Base-by-base conservation (phyloP, 2,329 filamentous ascomycete species). In the Berkeleyomyces basicola region DNA sequence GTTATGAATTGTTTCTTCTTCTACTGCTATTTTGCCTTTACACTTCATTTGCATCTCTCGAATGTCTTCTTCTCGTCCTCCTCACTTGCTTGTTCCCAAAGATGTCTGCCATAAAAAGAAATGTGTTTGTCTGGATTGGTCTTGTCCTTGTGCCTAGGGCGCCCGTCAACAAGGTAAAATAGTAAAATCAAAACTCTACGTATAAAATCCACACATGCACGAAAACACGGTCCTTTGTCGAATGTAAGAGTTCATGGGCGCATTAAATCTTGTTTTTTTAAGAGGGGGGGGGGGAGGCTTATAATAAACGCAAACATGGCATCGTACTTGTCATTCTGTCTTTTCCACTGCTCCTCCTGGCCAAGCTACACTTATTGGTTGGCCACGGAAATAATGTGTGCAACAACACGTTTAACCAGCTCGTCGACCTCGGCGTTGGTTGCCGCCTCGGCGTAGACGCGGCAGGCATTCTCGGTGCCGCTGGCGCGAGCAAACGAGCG, bases 371-470 rank as follows among this genome's bases (percentile, higher is more conserved):
- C 31, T 49, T 62, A 64, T 59, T 64, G 63, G 46, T 57, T 62
- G n/a, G 63, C 63, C 39, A 62, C 60, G 7, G 55, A 62, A 10
- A 59, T 57, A 64, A 93, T 85, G 66, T 90, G 82, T 67, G 83
- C 80, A 14, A 86, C 84, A 58, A 97, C 90, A 72, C 90, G 88
- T 69, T 84, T 84, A 64, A 91, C 90, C 66, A 97, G 79, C 73
- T 96, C 90, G 69, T 96, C 91, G 0, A 91, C 90, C 74, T 97
- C 92, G 14, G 85, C 87, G 66, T 88, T 84, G 57, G 88, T 93
- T 44, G 88, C 88, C 3, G 93, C 93, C 75, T 99, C 93, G 6
- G 92, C 92, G 71, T 99, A 99, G 23, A 99, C 91, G 66, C 93
- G 83, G 68, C 96, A 91, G 2, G 90, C 92, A 73, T 99, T 95